Evolutionary conservation across 306 rosid genomes (phyloP).

Genomic region (Vigna mungo): DNA sequence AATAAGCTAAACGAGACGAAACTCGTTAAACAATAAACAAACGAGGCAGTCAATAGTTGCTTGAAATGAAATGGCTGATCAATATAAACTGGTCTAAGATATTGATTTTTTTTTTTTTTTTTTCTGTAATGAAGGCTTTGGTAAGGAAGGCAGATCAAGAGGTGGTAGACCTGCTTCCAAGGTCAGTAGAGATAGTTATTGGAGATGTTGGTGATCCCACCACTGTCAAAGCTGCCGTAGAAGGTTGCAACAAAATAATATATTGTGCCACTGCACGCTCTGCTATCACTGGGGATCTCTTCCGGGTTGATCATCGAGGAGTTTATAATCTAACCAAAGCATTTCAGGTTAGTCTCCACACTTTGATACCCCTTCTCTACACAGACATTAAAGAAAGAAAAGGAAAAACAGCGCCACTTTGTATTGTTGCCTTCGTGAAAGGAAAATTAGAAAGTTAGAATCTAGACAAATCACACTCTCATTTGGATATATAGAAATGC

Average conservation of each 20-base stretch:
- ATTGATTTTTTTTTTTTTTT: not conserved
- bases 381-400: not conserved
- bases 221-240: constrained; percentile 67
- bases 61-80: too few species aligned
- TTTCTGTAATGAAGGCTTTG: constrained; percentile 68
- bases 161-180: constrained; percentile 79
- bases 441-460: not conserved
- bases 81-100: not conserved
- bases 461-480: not conserved
- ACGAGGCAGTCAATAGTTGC: too few species aligned
- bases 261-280: constrained; percentile 98
- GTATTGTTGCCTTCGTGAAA: not conserved
- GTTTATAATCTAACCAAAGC: constrained; percentile 88
- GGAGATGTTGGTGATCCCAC: constrained; percentile 94
- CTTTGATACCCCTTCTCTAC: constrained; percentile 9
- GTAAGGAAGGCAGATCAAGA: constrained; percentile 80
- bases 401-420: not conserved
- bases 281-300: constrained; percentile 84
- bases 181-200: constrained; percentile 79
- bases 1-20: too few species aligned
- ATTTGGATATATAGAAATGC: not conserved
- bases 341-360: constrained; percentile 71
- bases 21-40: not conserved
- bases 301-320: constrained; percentile 86
- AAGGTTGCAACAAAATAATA: constrained; percentile 85